Evolutionary conservation across 1,139 yeast species (phyloP).

Genomic region (Pichia sp.): DNA sequence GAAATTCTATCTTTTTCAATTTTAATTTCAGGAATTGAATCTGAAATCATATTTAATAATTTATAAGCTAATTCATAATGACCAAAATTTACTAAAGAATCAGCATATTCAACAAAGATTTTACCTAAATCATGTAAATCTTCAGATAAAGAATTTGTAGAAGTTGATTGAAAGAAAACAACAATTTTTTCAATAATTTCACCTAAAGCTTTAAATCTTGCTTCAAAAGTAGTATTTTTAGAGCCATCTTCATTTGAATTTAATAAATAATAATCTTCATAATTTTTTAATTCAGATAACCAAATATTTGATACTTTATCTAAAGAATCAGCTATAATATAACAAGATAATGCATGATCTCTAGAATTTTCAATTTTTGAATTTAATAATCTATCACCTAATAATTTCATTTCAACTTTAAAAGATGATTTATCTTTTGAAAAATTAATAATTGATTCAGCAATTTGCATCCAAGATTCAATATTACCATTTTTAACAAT

Average conservation of each 20-base stretch:
- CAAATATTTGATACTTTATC: slow-evolving; percentile 78
- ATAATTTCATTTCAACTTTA: slow-evolving; percentile 49
- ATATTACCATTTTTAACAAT: slow-evolving; percentile 74
- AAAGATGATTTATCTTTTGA: slow-evolving; percentile 42
- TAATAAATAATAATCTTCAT: slow-evolving; percentile 47
- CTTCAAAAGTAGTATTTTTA: slow-evolving; percentile 66
- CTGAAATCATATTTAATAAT: slow-evolving; percentile 67
- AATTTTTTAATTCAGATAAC: slow-evolving; percentile 65
- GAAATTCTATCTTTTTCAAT: slow-evolving; percentile 74
- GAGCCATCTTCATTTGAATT: slow-evolving; percentile 20
- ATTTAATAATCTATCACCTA: slow-evolving; percentile 67
- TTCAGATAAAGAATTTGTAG: slow-evolving; percentile 32
- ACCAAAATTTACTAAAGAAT: slow-evolving; percentile 75
- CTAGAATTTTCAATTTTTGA: slow-evolving; percentile 37
- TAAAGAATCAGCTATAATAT: slow-evolving; percentile 74
- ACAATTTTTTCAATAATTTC: slow-evolving; percentile 80
- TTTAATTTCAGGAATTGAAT: slow-evolving; percentile 47
- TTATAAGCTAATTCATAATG: slow-evolving; percentile 75
- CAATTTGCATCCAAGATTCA: slow-evolving; percentile 73
- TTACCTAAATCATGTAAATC: slow-evolving; percentile 49
- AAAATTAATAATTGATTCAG: slow-evolving; percentile 61
- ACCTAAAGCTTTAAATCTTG: slow-evolving; percentile 76
- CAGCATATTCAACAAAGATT: slow-evolving; percentile 71
- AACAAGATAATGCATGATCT: slow-evolving; percentile 71
- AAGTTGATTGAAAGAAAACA: slow-evolving; percentile 59